Conservation (phyloP, 169 alveolate species). For the Babesia ovis region DNA sequence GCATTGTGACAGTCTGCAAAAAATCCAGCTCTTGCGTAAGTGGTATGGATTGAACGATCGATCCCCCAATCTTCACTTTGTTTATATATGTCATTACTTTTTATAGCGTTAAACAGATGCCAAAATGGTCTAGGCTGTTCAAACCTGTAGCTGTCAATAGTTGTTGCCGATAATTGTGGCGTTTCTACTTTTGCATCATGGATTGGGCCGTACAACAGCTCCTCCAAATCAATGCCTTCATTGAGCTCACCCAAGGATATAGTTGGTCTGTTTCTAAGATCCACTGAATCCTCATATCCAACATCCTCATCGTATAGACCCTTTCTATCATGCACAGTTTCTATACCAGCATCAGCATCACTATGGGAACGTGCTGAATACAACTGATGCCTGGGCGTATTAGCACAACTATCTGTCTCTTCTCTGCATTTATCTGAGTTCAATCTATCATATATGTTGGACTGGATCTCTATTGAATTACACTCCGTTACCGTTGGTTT, state of each 20-base stretch:
- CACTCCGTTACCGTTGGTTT: slow-evolving; percentile 4
- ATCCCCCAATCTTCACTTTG: slow-evolving; percentile 65
- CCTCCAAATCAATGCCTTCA: slow-evolving; percentile 6
- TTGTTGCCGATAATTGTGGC: slow-evolving; percentile 1
- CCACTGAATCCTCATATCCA: not conserved
- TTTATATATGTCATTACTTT: slow-evolving; percentile 20
- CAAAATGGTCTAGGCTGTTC: slow-evolving; percentile 28
- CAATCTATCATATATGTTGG: not conserved
- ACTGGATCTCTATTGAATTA: not conserved
- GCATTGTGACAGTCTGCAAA: slow-evolving; percentile 67
- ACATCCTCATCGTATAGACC: slow-evolving; percentile 17
- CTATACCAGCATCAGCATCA: slow-evolving; percentile 3
- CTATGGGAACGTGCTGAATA: not conserved
- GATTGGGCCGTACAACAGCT: slow-evolving; percentile 17
- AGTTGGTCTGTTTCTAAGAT: slow-evolving; percentile 16
- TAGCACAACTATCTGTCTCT: slow-evolving; percentile 3
- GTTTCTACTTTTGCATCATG: slow-evolving; percentile 3
- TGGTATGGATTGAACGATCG: slow-evolving; percentile 63
- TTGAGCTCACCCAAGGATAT: slow-evolving; percentile 25
- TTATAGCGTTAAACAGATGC: slow-evolving; percentile 41
- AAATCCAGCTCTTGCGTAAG: slow-evolving; percentile 63
- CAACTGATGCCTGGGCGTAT: slow-evolving; percentile 20
- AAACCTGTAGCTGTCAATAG: slow-evolving; percentile 9
- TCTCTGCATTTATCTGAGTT: not conserved
- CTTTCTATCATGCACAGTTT: slow-evolving; percentile 21